Evolutionary conservation across 495 filamentous ascomycete genomes (phyloP).

Genomic region (Chaetomidium leptoderma): DNA sequence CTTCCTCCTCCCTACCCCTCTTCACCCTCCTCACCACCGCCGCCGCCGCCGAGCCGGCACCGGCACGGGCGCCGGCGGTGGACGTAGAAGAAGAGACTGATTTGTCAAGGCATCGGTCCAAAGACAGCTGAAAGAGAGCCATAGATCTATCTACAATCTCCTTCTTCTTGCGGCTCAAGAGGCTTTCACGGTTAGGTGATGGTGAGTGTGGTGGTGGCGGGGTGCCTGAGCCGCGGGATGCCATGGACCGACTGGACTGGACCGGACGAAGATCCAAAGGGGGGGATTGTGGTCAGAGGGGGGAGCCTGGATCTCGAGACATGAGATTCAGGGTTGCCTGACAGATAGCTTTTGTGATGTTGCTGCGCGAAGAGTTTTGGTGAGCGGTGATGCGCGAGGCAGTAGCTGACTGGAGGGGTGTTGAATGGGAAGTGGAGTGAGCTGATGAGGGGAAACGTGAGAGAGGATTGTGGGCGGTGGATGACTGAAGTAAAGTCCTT

Average conservation of each 20-base stretch:
- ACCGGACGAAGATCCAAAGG: slow-evolving; percentile 4
- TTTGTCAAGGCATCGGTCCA: slow-evolving; percentile 30
- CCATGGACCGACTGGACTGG: slow-evolving; percentile 26
- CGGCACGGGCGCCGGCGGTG: slow-evolving; percentile 15
- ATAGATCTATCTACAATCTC: slow-evolving; percentile 32
- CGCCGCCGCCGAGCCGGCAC: background rate
- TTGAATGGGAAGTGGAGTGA: background rate
- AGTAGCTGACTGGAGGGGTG: background rate
- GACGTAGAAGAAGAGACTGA: slow-evolving; percentile 2
- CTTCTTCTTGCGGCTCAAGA: slow-evolving; percentile 29
- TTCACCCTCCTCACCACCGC: slow-evolving; percentile 14
- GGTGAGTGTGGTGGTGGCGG: slow-evolving; percentile 19
- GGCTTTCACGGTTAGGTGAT: slow-evolving; percentile 10
- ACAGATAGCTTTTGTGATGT: background rate
- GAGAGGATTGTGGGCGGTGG: background rate
- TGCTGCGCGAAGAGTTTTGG: background rate
- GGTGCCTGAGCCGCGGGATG: slow-evolving; percentile 26
- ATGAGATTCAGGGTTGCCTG: slow-evolving; percentile 28
- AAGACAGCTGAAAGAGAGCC: slow-evolving; percentile 22
- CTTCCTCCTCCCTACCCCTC: slow-evolving; percentile 9
- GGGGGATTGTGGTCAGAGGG: slow-evolving; percentile 21
- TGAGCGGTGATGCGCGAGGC: background rate
- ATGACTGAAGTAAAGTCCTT: no score
- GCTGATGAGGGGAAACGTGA: background rate
- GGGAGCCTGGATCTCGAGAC: slow-evolving; percentile 28